Evolutionary conservation across 495 filamentous ascomycete genomes (phyloP).

Genomic region (Emericellopsis terricola): DNA sequence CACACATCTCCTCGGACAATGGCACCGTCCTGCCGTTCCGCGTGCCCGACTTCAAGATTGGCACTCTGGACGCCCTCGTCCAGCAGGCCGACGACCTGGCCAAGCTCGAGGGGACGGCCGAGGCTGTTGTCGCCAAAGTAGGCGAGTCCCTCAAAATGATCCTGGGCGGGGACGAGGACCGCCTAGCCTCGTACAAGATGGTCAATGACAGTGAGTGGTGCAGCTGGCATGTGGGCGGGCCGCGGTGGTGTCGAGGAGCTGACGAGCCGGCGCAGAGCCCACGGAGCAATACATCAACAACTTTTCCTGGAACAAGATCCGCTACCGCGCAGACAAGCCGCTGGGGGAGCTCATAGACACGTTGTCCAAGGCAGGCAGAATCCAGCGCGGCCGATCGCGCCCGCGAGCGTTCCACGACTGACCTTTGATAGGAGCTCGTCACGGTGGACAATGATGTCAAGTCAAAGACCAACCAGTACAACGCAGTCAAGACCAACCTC

Average conservation of each 20-base stretch:
- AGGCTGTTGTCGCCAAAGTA: constrained; percentile 73
- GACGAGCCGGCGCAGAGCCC: constrained; percentile 40
- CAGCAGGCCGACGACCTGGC: constrained; percentile 89
- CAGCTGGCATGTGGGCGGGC: neutral
- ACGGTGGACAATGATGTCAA: constrained; percentile 92
- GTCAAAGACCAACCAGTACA: constrained; percentile 82
- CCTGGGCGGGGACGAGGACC: constrained; percentile 66
- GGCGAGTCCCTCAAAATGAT: constrained; percentile 67
- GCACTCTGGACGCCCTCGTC: constrained; percentile 87
- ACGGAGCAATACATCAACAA: constrained; percentile 79
- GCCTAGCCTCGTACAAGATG: constrained; percentile 70
- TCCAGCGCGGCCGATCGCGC: too few species aligned
- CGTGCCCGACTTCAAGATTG: constrained; percentile 93
- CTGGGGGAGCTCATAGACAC: constrained; percentile 70
- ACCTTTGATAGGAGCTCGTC: constrained; percentile 63
- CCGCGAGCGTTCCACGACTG: too few species aligned
- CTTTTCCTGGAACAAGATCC: constrained; percentile 92
- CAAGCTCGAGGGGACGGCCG: constrained; percentile 67
- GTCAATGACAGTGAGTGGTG: constrained; percentile 77
- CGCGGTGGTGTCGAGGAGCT: neutral
- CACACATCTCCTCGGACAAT: constrained; percentile 55
- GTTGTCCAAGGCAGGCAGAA: constrained; percentile 52
- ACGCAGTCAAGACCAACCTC: constrained; percentile 66
- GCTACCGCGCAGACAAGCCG: constrained; percentile 83
- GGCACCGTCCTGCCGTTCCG: constrained; percentile 60